Percentiles rank a stretch among this genome's conserved stretches.
Evolutionary conservation across 2,329 filamentous ascomycete species (phyloP).

Genomic region (Rhynchosporium secalis): DNA sequence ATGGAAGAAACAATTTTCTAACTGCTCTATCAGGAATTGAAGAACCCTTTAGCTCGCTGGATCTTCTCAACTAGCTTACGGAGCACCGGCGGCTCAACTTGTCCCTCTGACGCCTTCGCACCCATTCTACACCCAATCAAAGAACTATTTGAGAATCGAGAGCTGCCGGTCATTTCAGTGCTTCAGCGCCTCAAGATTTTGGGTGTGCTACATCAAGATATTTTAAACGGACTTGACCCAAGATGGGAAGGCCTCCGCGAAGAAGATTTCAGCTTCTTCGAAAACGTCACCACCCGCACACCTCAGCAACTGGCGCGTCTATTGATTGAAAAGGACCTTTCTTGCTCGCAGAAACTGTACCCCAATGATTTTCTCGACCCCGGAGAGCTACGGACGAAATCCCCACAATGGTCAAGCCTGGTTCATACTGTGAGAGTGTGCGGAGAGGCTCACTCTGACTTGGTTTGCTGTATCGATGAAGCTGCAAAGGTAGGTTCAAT

Average conservation of each 20-base stretch:
- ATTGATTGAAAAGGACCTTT: constrained; percentile 13
- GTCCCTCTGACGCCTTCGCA: constrained; percentile 8
- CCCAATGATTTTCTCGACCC: constrained; percentile 11
- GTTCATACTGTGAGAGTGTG: constrained; percentile 12
- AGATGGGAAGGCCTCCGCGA: constrained; percentile 11
- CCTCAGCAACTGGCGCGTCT: constrained; percentile 2
- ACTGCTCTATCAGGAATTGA: constrained; percentile 7
- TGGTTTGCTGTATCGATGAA: constrained; percentile 11
- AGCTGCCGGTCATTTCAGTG: constrained; percentile 10
- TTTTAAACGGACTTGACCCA: constrained; percentile 13
- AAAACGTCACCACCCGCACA: constrained; percentile 9
- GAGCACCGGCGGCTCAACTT: constrained; percentile 11
- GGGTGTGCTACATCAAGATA: constrained; percentile 11
- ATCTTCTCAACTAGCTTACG: constrained; percentile 13
- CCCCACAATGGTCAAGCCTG: constrained; percentile 11
- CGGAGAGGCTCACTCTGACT: constrained; percentile 11
- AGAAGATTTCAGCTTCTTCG: constrained; percentile 13
- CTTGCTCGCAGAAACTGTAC: constrained; percentile 12
- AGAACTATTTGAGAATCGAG: constrained; percentile 14
- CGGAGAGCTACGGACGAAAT: constrained; percentile 13
- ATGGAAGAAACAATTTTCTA: constrained; percentile 10
- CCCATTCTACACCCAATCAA: constrained; percentile 13
- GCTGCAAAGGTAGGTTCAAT: constrained; percentile 12
- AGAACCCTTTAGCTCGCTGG: constrained; percentile 14
- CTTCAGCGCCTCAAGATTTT: constrained; percentile 14